These are phyloP conservation scores for Oryza punctata DNA, from an alignment of 176 grass and related monocot genomes.

Conservation along the genomic window DNA sequence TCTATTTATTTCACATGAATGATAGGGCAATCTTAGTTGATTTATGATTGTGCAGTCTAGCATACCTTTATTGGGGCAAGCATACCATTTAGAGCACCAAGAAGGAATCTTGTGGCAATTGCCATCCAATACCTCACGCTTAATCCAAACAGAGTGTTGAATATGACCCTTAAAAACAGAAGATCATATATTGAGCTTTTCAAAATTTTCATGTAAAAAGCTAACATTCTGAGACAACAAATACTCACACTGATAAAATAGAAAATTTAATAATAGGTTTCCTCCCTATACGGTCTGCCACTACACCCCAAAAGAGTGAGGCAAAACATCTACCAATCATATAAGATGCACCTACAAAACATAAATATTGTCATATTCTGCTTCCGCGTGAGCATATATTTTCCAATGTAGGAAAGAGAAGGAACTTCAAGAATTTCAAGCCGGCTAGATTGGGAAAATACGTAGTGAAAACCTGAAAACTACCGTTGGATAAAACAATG, in stretches of 20 bases:
- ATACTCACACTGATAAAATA: slow-evolving; percentile 67
- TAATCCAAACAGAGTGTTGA: slow-evolving; percentile 80
- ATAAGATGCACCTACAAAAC: slow-evolving; percentile 66
- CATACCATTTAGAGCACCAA: slow-evolving; percentile 71
- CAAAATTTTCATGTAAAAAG: neutral
- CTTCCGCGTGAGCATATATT: neutral
- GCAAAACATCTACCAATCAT: slow-evolving; percentile 80
- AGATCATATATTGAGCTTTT: neutral
- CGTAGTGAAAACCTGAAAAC: too few relatives aligned
- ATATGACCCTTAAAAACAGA: slow-evolving; percentile 52
- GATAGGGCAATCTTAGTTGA: neutral
- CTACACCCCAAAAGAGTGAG: slow-evolving; percentile 68
- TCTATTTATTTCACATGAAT: neutral
- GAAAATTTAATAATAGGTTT: slow-evolving; percentile 72
- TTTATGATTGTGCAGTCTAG: neutral
- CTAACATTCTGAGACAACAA: neutral
- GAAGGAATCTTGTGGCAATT: slow-evolving; percentile 61
- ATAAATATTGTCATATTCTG: neutral
- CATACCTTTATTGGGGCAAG: slow-evolving; percentile 55
- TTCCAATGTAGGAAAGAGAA: neutral
- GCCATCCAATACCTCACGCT: slow-evolving; percentile 80
- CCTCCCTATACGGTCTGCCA: slow-evolving; percentile 73
- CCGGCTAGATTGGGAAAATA: neutral
- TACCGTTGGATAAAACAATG: too few relatives aligned
- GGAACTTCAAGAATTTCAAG: neutral